Evolutionary conservation across 306 rosid species (phyloP).

Genomic region (Vigna radiata): DNA sequence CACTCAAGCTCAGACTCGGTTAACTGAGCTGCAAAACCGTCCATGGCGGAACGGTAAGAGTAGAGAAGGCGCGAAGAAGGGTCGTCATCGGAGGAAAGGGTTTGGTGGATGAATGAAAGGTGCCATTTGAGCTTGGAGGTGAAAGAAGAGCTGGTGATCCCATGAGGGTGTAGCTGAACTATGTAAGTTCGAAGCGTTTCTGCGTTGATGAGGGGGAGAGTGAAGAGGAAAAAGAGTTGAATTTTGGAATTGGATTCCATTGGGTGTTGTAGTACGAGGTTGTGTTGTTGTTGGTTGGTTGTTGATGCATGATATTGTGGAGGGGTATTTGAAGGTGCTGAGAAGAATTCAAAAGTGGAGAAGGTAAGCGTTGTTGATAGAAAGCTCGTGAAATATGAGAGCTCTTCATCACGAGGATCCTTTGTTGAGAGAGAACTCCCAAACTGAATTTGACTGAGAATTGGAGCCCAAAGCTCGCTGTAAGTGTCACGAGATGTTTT

Average conservation of each 20-base stretch:
- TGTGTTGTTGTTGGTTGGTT: constrained; percentile 22
- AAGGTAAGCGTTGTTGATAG: constrained; percentile 48
- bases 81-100: constrained; percentile 59
- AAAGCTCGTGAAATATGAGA: constrained; percentile 89
- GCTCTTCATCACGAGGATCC: constrained; percentile 98
- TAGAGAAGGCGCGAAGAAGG: constrained; percentile 82
- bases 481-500: constrained; percentile 81
- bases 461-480: constrained; percentile 54
- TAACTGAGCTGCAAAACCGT: constrained; percentile 85
- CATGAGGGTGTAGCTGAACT: constrained; percentile 81
- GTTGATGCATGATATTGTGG: constrained; percentile 53
- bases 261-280: constrained; percentile 33
- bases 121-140: constrained; percentile 79
- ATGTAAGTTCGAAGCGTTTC: constrained; percentile 76
- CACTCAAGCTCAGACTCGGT: constrained; percentile 68
- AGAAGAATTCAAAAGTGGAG: constrained; percentile 50
- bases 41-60: constrained; percentile 85
- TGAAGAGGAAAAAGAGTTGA: constrained; percentile 45
- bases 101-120: constrained; percentile 67
- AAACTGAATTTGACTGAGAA: constrained; percentile 34
- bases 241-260: constrained; percentile 65
- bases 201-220: constrained; percentile 53
- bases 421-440: constrained; percentile 54
- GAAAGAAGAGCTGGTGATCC: constrained; percentile 56
- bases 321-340: constrained; percentile 85